phyloP scores from a whole-genome alignment of 1,139 yeast genomes.

The Lodderomyces orthopsilosis region DNA sequence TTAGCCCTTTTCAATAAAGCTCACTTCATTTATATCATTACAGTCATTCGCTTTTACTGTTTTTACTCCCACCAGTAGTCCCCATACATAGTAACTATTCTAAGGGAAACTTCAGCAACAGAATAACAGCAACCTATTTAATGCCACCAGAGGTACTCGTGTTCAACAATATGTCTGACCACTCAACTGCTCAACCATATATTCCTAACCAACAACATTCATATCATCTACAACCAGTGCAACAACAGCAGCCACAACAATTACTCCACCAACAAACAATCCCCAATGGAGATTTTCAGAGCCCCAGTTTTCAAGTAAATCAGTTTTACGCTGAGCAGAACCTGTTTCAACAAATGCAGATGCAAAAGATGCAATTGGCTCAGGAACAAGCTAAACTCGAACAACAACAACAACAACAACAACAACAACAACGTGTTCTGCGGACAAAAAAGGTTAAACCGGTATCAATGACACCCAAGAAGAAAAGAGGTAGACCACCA shows the following conservation, averaged over 20 bases:
- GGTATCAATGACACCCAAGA: slow-evolving; percentile 20
- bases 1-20: no score
- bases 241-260: neutral
- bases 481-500: slow-evolving; percentile 50
- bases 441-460: neutral
- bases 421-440: neutral
- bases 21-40: no score
- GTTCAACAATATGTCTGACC: slow-evolving; percentile 1
- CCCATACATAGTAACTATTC: no score
- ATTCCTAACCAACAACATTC: neutral
- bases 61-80: no score
- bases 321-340: slow-evolving; percentile 6
- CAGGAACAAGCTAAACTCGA: neutral
- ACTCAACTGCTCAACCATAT: neutral
- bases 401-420: slow-evolving; percentile 1
- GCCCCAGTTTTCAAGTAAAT: slow-evolving; percentile 3
- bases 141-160: neutral
- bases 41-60: no score
- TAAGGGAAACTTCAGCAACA: no score
- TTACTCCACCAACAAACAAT: neutral
- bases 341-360: slow-evolving; percentile 3
- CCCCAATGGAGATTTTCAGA: neutral
- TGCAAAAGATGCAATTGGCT: slow-evolving; percentile 2
- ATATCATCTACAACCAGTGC: neutral
- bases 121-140: no score